phyloP scores from a whole-genome alignment of 495 filamentous ascomycete genomes.

The Aspergillus sclerotioniger region DNA sequence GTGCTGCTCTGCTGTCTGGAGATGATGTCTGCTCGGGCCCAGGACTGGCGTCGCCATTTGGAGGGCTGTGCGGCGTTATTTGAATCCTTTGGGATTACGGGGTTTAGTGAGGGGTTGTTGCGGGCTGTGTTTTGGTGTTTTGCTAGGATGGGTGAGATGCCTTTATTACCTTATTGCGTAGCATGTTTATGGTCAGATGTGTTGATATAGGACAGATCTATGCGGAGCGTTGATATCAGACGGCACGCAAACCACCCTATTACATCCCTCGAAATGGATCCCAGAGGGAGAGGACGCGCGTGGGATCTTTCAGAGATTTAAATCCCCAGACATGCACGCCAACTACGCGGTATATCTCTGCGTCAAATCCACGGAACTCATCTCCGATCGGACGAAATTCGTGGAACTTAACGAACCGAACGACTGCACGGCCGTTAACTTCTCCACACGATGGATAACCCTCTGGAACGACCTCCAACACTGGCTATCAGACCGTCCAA shows the following conservation, averaged over 20 bases:
- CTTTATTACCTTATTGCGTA: background rate
- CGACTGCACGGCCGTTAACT: conserved; percentile 25
- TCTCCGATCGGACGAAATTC: conserved; percentile 39
- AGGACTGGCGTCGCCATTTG: conserved; percentile 47
- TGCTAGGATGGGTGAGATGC: conserved; percentile 41
- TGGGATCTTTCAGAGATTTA: conserved; percentile 26
- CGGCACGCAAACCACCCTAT: conserved; percentile 41
- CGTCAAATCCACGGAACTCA: conserved; percentile 39
- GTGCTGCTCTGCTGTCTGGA: conserved; percentile 46
- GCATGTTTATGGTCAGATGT: conserved; percentile 6
- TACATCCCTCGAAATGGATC: conserved; percentile 42
- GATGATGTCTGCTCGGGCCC: conserved; percentile 48
- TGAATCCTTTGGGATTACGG: conserved; percentile 40
- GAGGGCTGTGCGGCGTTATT: conserved; percentile 50
- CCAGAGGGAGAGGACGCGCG: conserved; percentile 32
- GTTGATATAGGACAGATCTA: conserved; percentile 30
- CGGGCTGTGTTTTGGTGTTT: conserved; percentile 52
- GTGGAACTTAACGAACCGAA: conserved; percentile 35
- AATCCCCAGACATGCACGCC: conserved; percentile 39
- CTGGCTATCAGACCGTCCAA: conserved; percentile 40
- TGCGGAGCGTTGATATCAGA: conserved; percentile 48
- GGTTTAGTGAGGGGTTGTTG: conserved; percentile 38
- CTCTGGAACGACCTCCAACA: conserved; percentile 45
- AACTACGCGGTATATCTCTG: conserved; percentile 50
- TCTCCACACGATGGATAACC: conserved; percentile 31